Evolutionary conservation across 2,329 filamentous ascomycete species (phyloP).

Genomic region (Botryosphaeria agaves): DNA sequence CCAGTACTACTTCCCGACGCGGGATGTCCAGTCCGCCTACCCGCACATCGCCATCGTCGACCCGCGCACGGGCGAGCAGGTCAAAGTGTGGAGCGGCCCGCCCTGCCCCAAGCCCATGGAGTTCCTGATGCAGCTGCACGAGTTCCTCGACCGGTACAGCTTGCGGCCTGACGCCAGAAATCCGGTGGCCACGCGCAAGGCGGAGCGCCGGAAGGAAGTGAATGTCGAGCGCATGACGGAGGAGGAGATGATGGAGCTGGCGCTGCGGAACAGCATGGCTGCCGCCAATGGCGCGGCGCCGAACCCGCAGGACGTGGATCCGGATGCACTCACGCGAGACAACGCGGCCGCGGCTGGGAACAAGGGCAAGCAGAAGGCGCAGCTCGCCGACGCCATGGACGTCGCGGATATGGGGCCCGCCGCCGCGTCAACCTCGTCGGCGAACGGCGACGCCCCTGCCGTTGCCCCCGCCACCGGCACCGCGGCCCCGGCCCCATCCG

Average conservation of each 20-base stretch:
- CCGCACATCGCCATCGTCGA: slow-evolving; percentile 94
- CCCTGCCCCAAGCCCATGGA: slow-evolving; percentile 61
- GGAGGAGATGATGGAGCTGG: slow-evolving; percentile 93
- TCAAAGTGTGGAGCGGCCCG: slow-evolving; percentile 85
- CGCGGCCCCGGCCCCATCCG: slow-evolving; percentile 10
- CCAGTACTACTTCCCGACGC: slow-evolving; percentile 71
- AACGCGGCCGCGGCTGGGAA: slow-evolving; percentile 25
- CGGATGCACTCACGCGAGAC: slow-evolving; percentile 71
- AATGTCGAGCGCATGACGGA: slow-evolving; percentile 85
- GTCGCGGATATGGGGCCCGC: slow-evolving; percentile 10
- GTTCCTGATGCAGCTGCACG: slow-evolving; percentile 79
- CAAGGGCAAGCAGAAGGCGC: slow-evolving; percentile 37
- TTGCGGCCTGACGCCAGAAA: slow-evolving; percentile 79
- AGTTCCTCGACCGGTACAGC: slow-evolving; percentile 96
- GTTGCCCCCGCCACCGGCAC: slow-evolving; percentile 8
- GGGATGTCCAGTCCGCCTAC: slow-evolving; percentile 76
- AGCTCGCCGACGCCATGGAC: slow-evolving; percentile 11
- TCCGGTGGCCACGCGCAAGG: slow-evolving; percentile 63
- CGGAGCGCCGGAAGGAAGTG: slow-evolving; percentile 37
- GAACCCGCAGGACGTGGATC: slow-evolving; percentile 53
- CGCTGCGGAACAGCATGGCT: slow-evolving; percentile 72
- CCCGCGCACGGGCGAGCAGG: slow-evolving; percentile 86
- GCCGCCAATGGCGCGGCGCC: slow-evolving; percentile 33
- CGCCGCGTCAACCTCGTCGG: too few species aligned
- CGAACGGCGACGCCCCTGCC: too few species aligned